phyloP scores from a whole-genome alignment of 139 green algal genomes.

The Limnomonas spitsbergensis region DNA sequence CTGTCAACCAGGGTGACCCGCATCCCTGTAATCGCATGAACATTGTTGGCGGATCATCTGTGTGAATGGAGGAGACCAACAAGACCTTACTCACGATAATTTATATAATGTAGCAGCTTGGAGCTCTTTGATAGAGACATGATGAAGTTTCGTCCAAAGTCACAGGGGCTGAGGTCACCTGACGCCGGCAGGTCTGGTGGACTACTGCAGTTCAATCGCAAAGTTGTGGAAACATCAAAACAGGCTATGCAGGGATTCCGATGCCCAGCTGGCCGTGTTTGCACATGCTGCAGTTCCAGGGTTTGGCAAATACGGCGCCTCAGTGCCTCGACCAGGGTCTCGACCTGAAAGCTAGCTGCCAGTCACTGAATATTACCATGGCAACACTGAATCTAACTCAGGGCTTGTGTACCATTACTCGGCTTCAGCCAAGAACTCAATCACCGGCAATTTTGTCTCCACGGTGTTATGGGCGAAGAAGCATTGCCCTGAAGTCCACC shows the following conservation, averaged over 20 bases:
- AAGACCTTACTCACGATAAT: conserved; percentile 76
- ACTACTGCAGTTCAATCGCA: neutral
- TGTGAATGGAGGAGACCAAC: neutral
- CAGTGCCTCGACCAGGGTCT: no score
- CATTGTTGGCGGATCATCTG: neutral
- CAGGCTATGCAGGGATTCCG: neutral
- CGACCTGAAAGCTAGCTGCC: neutral
- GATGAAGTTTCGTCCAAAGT: neutral
- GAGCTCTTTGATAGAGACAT: conserved; percentile 83
- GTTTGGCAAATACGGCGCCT: neutral
- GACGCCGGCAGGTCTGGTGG: neutral
- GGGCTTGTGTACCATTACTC: no score
- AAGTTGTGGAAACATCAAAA: no score
- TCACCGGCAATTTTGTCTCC: neutral
- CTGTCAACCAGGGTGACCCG: conserved; percentile 78
- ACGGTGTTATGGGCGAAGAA: neutral
- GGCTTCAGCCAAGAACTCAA: neutral
- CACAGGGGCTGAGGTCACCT: neutral
- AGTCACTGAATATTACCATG: neutral
- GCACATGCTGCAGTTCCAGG: neutral
- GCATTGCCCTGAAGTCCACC: neutral
- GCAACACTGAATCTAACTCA: no score
- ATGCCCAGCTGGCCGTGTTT: neutral
- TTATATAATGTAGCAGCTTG: conserved; percentile 97
- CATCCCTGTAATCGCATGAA: conserved; percentile 67